Base-by-base conservation (phyloP, 257 asterid species). In the Solanum phureja region DNA sequence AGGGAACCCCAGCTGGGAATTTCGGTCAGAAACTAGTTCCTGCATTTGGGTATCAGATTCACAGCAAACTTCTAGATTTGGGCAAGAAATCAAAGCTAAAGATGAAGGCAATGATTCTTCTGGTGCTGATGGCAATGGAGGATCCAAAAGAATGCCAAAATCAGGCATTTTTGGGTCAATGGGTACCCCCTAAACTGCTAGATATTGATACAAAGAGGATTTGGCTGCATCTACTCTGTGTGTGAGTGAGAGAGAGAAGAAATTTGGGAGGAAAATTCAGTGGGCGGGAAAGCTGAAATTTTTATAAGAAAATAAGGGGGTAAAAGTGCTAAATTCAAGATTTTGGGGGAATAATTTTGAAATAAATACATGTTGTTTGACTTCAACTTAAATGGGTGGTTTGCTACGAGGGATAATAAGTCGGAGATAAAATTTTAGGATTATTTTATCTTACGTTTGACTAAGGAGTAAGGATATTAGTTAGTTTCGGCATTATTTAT, bases 81-180 rank as follows among this genome's bases (percentile, higher is more conserved):
- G 82, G 49, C 46, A 35, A 19, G 82, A 72, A 72, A 72, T 6
- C 44, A 72, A 34, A 72, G 27, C 7, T 1, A 87, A 71, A 68
- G 74, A 31, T 27, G 72, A 46, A 64, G 74, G 31, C 16, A 13
- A 1, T 69, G 75, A 29, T 29, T 69, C 75, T 19, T 56, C 90
- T 4, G 87, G 84, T 19, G 87, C 24, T 64, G 90, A 42, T 33
- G 90, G 83, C 44, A 88, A 73, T 1, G 84, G 87, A 11, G 90
- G 74, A 83, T 72, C 88, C 42, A 86, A 68, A 89, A 84, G 88
- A 86, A 90, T 88, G 85, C 85, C 90, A 7, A 92, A 92, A 89
- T 90, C 91, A 68, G 95, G 95, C 95, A 93, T 93, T 49, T 82
- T 83, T 82, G 11, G 83, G 11, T 74, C 24, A 37, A 37, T 74